Percentiles rank a stretch among this genome's conserved stretches.
phyloP scores from a whole-genome alignment of 176 grass and related monocot species.

The Carex scoparia region DNA sequence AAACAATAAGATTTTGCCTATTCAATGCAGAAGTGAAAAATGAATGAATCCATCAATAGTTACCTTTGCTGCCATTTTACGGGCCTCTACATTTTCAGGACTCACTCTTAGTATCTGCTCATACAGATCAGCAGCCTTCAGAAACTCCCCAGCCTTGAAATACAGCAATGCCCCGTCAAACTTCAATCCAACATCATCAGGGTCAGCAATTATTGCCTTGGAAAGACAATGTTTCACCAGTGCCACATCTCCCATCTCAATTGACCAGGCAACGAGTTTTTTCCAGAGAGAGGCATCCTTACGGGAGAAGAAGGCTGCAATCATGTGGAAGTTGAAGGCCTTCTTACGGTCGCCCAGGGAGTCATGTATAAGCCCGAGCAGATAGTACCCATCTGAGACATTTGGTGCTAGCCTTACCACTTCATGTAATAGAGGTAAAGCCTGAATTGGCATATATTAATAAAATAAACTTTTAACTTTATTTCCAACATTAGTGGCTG shows the following conservation, averaged over 20 bases:
- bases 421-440: slow-evolving; percentile 74
- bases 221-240: slow-evolving; percentile 64
- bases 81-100: slow-evolving; percentile 43
- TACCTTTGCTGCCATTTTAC: slow-evolving; percentile 70
- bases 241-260: slow-evolving; percentile 52
- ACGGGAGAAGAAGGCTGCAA: slow-evolving; percentile 75
- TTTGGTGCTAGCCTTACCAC: slow-evolving; percentile 75
- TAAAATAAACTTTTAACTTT: not conserved
- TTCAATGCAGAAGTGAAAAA: not conserved
- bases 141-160: slow-evolving; percentile 45
- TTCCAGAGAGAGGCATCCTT: slow-evolving; percentile 84
- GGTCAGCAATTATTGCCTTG: slow-evolving; percentile 86
- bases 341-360: slow-evolving; percentile 64
- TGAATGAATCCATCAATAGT: not conserved
- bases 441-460: slow-evolving; percentile 28
- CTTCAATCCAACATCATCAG: slow-evolving; percentile 69
- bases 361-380: slow-evolving; percentile 74
- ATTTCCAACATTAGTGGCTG: not conserved
- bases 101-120: slow-evolving; percentile 58
- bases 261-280: slow-evolving; percentile 71
- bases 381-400: slow-evolving; percentile 63
- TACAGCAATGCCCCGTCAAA: slow-evolving; percentile 65
- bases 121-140: slow-evolving; percentile 74
- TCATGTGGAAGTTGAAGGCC: slow-evolving; percentile 73
- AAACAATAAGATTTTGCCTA: not conserved